These are phyloP conservation scores for Cucurbita argyrosperma DNA, from an alignment of 306 rosid genomes.

Conservation along the genomic window DNA sequence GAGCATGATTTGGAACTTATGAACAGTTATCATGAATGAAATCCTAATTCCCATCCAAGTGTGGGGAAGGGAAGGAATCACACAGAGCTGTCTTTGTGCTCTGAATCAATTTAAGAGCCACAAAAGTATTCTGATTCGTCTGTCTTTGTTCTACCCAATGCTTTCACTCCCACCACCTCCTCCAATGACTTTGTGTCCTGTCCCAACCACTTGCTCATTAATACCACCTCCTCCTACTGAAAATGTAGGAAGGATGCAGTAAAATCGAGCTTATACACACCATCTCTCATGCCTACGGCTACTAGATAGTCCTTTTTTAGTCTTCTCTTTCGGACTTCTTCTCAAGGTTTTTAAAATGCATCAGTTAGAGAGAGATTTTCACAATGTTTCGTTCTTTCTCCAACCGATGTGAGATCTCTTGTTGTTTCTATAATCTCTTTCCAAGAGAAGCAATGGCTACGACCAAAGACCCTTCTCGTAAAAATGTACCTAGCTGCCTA, in stretches of 20 bases:
- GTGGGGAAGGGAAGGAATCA: not conserved
- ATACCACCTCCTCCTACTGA: not conserved
- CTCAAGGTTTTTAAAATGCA: too few relatives aligned
- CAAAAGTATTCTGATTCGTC: conserved; percentile 64
- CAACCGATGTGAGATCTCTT: not conserved
- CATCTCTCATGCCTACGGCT: conserved; percentile 17
- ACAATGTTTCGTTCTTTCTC: too few relatives aligned
- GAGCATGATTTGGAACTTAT: not conserved
- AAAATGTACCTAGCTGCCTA: conserved; percentile 71
- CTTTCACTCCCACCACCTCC: conserved; percentile 50
- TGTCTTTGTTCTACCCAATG: conserved; percentile 57
- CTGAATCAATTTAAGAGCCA: conserved; percentile 45
- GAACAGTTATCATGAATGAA: not conserved
- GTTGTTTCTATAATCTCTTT: conserved; percentile 29
- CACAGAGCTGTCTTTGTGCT: conserved; percentile 39
- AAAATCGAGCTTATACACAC: not conserved
- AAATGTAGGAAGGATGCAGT: not conserved
- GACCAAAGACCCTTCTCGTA: conserved; percentile 80
- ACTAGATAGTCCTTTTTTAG: not conserved
- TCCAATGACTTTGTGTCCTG: conserved; percentile 54
- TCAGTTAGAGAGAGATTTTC: too few relatives aligned
- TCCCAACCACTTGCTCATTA: not conserved
- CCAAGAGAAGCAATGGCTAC: conserved; percentile 75
- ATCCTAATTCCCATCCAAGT: not conserved
- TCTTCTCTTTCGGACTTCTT: too few relatives aligned